Conservation (phyloP, 768 basidiomycete genomes). For the Pleurotus ostreatus region DNA sequence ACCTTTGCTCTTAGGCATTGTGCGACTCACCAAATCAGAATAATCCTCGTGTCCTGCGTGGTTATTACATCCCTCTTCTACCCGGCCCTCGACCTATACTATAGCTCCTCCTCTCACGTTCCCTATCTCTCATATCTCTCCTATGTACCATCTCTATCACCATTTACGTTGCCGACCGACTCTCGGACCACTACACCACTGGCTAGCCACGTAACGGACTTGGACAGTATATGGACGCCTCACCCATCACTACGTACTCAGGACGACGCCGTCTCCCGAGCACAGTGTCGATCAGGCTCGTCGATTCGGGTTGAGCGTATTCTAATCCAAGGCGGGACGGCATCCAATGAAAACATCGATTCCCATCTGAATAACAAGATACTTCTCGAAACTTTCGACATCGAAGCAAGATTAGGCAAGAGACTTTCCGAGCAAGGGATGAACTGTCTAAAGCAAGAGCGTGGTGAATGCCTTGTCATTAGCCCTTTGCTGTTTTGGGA, state of each 20-base stretch:
- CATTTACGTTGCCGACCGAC: conserved; percentile 48
- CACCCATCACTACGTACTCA: conserved; percentile 59
- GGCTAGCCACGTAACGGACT: conserved; percentile 30
- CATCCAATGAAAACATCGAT: conserved; percentile 36
- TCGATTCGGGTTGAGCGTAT: conserved; percentile 77
- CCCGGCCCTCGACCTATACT: conserved; percentile 81
- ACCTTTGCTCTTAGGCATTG: conserved; percentile 58
- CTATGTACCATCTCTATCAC: conserved; percentile 28
- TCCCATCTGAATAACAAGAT: conserved; percentile 59
- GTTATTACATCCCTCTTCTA: conserved; percentile 89
- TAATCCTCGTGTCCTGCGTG: conserved; percentile 82
- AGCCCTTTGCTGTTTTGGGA: conserved; percentile 78
- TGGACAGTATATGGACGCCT: conserved; percentile 70
- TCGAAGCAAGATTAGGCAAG: conserved; percentile 56
- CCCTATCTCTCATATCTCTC: conserved; percentile 42
- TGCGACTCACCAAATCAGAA: conserved; percentile 85
- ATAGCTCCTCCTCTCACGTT: conserved; percentile 47
- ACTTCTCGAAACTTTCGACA: conserved; percentile 56
- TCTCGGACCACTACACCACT: neutral
- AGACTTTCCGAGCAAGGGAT: conserved; percentile 33
- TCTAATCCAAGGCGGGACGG: conserved; percentile 49
- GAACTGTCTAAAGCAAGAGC: conserved; percentile 50
- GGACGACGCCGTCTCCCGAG: conserved; percentile 67
- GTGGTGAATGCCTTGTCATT: conserved; percentile 61
- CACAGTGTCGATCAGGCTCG: conserved; percentile 64